These are phyloP conservation scores for Stellera chamaejasme DNA, from an alignment of 345 rosid species.

Conservation along the genomic window DNA sequence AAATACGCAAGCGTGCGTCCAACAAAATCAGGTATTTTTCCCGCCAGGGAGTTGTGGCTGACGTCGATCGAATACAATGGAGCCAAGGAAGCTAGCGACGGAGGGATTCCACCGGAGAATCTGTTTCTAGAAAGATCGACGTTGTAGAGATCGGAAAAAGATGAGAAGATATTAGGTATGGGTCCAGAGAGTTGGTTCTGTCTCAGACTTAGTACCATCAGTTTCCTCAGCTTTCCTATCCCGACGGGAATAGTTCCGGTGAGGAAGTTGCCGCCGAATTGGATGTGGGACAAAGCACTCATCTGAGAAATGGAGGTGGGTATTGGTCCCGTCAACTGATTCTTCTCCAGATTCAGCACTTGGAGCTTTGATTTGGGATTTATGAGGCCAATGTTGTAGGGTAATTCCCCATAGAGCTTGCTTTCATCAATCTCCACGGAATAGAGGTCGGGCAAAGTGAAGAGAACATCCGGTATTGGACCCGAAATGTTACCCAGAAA, in stretches of 20 bases:
- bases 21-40: slow-evolving; percentile 49
- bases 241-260: slow-evolving; percentile 46
- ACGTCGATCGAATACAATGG: slow-evolving; percentile 41
- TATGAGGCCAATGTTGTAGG: slow-evolving; percentile 34
- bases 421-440: slow-evolving; percentile 52
- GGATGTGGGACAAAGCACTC: slow-evolving; percentile 38
- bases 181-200: slow-evolving; percentile 48
- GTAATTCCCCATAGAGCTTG: slow-evolving; percentile 55
- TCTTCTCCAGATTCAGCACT: slow-evolving; percentile 40
- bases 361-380: slow-evolving; percentile 16
- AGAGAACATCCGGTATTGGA: slow-evolving; percentile 41
- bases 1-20: slow-evolving; percentile 50
- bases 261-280: slow-evolving; percentile 39
- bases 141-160: slow-evolving; percentile 32
- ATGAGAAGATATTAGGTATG: slow-evolving; percentile 46
- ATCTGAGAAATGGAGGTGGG: slow-evolving; percentile 47
- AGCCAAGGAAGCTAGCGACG: slow-evolving; percentile 38
- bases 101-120: slow-evolving; percentile 50
- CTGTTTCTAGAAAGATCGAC: slow-evolving; percentile 39
- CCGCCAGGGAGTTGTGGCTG: slow-evolving; percentile 51
- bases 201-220: slow-evolving; percentile 22
- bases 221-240: slow-evolving; percentile 30
- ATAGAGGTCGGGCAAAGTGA: slow-evolving; percentile 35
- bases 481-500: slow-evolving; percentile 55
- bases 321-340: slow-evolving; percentile 49